These are phyloP conservation scores for Prunus mume DNA, from an alignment of 306 rosid species.

Conservation along the genomic window DNA sequence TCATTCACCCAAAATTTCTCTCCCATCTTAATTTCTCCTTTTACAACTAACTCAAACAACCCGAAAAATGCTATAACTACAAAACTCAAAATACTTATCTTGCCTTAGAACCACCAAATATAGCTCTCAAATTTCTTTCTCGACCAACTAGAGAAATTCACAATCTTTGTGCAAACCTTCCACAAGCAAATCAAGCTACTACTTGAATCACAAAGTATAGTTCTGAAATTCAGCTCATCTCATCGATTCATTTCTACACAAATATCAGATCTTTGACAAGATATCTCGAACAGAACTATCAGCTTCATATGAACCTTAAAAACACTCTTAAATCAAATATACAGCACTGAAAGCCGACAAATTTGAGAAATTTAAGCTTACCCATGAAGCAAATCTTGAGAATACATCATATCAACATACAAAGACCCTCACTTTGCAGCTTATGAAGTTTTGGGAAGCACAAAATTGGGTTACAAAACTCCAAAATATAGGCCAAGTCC, in stretches of 20 bases:
- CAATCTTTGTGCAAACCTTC: background rate
- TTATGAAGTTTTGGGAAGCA: background rate
- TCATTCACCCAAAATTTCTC: slow-evolving; percentile 72
- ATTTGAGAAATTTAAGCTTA: background rate
- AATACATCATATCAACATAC: background rate
- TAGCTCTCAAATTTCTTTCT: background rate
- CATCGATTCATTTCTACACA: slow-evolving; percentile 8
- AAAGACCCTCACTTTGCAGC: background rate
- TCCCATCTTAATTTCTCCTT: slow-evolving; percentile 37
- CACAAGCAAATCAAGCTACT: background rate
- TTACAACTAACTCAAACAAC: slow-evolving; percentile 22
- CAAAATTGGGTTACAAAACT: background rate
- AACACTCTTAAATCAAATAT: background rate
- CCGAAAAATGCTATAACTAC: slow-evolving; percentile 10
- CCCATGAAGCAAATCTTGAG: slow-evolving; percentile 15
- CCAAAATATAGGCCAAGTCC: background rate
- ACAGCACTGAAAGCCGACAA: background rate
- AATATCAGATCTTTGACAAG: slow-evolving; percentile 11
- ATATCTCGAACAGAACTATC: background rate
- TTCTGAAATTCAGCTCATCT: slow-evolving; percentile 11
- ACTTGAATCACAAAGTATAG: background rate
- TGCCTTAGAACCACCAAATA: background rate
- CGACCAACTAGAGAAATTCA: background rate
- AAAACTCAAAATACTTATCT: slow-evolving; percentile 3
- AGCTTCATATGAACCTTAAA: slow-evolving; percentile 4